phyloP scores from a whole-genome alignment of 106 monocot genomes.

The Acorus calamus region DNA sequence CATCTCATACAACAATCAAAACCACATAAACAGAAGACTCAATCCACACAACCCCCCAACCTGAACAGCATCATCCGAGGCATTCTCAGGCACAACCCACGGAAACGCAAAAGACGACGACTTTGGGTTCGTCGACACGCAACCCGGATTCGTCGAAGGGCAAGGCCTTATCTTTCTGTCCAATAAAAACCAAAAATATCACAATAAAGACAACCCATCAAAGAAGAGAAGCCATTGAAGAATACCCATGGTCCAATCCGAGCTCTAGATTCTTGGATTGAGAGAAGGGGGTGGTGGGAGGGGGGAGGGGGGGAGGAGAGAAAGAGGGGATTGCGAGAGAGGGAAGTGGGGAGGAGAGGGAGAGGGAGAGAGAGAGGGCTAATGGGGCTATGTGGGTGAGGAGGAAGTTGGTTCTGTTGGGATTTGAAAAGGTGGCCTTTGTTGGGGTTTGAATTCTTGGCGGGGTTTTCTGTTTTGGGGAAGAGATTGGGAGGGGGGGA shows the following conservation, averaged over 20 bases:
- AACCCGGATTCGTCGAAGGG: conserved; percentile 70
- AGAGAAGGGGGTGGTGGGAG: conserved; percentile 55
- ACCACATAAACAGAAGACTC: background rate
- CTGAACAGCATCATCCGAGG: conserved; percentile 37
- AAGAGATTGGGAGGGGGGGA: no score
- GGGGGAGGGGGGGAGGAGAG: conserved; percentile 7
- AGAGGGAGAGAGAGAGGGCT: conserved; percentile 38
- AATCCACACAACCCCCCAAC: conserved; percentile 10
- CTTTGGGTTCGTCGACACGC: conserved; percentile 77
- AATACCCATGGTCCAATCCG: conserved; percentile 75
- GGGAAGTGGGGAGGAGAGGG: conserved; percentile 37
- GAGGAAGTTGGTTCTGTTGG: conserved; percentile 9
- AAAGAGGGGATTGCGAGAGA: conserved; percentile 29
- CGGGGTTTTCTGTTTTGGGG: no score
- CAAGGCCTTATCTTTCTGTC: conserved; percentile 84
- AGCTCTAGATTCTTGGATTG: conserved; percentile 50
- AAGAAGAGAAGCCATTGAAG: background rate
- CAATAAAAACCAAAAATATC: background rate
- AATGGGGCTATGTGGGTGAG: conserved; percentile 47
- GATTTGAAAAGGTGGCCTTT: conserved; percentile 10
- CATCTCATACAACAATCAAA: background rate
- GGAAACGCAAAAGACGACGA: conserved; percentile 83
- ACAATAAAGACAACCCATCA: background rate
- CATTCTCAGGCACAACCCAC: conserved; percentile 39
- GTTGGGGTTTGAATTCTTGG: background rate